A percentile compares a stretch with the other conserved stretches of the same genome.
Evolutionary conservation across 352 stramenopile genomes (phyloP).

Genomic region (Phytopythium montanum): DNA sequence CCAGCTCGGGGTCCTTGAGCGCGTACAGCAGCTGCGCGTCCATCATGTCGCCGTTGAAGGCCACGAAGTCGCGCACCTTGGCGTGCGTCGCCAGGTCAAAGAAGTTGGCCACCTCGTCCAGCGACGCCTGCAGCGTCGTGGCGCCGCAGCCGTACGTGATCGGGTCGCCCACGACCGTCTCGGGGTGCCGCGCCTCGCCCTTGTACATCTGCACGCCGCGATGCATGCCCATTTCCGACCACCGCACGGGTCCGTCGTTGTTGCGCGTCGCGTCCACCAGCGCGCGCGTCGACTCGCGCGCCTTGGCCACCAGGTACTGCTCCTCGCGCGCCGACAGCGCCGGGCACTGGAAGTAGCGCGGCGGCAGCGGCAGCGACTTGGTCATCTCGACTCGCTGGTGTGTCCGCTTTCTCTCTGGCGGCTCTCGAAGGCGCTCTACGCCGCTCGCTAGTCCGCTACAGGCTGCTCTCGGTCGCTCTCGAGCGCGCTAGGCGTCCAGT

Average conservation of each 20-base stretch:
- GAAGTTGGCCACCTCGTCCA: slow-evolving; percentile 64
- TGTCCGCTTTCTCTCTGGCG: background rate
- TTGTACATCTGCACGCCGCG: slow-evolving; percentile 70
- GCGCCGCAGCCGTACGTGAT: slow-evolving; percentile 60
- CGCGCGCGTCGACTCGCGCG: slow-evolving; percentile 53
- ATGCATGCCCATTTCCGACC: slow-evolving; percentile 48
- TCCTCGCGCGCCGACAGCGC: slow-evolving; percentile 46
- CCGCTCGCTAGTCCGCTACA: too few species aligned
- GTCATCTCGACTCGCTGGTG: slow-evolving; percentile 19
- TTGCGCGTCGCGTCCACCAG: slow-evolving; percentile 57
- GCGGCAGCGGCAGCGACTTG: slow-evolving; percentile 40
- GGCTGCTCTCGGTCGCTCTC: too few species aligned
- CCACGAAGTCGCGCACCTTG: slow-evolving; percentile 48
- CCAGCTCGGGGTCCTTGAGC: slow-evolving; percentile 27
- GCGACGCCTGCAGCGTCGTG: slow-evolving; percentile 51
- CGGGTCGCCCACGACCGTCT: slow-evolving; percentile 29
- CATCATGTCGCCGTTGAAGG: slow-evolving; percentile 40
- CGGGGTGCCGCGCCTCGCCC: slow-evolving; percentile 45
- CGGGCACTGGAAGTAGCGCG: slow-evolving; percentile 56
- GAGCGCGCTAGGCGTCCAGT: too few species aligned
- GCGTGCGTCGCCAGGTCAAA: slow-evolving; percentile 55
- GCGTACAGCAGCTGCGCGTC: slow-evolving; percentile 64
- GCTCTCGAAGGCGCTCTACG: background rate
- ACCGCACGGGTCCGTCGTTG: slow-evolving; percentile 51
- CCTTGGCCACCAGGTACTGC: slow-evolving; percentile 56